Percentiles rank a stretch among this genome's conserved stretches.
These are phyloP conservation scores for Oryza meyeriana DNA, from an alignment of 176 grass and related monocot genomes.

Conservation along the genomic window DNA sequence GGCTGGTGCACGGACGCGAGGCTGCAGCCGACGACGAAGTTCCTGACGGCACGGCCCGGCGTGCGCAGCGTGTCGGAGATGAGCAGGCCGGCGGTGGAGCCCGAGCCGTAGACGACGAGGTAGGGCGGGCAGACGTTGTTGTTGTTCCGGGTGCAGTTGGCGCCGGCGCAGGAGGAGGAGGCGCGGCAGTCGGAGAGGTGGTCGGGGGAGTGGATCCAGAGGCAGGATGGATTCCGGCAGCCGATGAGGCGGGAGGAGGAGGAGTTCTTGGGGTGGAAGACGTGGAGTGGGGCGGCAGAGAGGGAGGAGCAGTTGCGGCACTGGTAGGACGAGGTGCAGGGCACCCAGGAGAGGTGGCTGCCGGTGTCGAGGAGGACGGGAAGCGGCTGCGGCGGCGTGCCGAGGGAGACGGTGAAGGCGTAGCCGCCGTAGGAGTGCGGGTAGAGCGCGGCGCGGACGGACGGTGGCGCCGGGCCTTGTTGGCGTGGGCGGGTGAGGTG, in stretches of 20 bases:
- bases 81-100: constrained; percentile 74
- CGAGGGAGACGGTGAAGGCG: constrained; percentile 66
- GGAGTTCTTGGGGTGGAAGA: constrained; percentile 73
- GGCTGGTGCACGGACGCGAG: constrained; percentile 80
- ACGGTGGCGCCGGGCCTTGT: not conserved
- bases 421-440: constrained; percentile 91
- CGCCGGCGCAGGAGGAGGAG: not conserved
- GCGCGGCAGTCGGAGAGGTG: constrained; percentile 29
- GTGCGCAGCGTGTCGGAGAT: constrained; percentile 57
- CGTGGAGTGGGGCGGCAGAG: not conserved
- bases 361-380: constrained; percentile 79
- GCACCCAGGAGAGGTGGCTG: constrained; percentile 73
- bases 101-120: constrained; percentile 74
- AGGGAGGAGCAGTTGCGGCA: constrained; percentile 53
- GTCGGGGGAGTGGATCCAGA: constrained; percentile 55
- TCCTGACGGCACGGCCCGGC: not conserved
- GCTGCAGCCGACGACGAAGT: constrained; percentile 69
- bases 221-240: constrained; percentile 69
- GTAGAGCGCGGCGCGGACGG: constrained; percentile 47
- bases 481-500: constrained; percentile 26
- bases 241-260: constrained; percentile 55
- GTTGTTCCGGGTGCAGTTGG: not conserved
- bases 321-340: constrained; percentile 66
- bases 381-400: constrained; percentile 60
- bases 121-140: constrained; percentile 61